Base-by-base conservation (phyloP, 2,329 filamentous ascomycete genomes). In the Ophiostoma novo-ulmi region DNA sequence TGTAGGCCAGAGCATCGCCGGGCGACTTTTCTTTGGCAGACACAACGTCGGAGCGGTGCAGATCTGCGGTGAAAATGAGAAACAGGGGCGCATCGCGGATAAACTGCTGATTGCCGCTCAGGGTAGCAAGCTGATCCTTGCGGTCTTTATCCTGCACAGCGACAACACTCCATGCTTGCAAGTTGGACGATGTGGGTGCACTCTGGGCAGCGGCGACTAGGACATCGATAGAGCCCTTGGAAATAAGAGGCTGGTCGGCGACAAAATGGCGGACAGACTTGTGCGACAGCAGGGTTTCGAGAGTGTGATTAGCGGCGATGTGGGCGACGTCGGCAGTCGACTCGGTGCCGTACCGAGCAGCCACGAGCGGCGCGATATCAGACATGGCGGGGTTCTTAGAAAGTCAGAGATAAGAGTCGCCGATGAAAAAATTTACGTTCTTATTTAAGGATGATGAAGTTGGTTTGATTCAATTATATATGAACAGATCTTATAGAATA, bases 131-230 rank as follows among this genome's bases (percentile, higher is more conserved):
- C 65, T 74, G 41, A 22, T 73, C 70, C 64, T 79, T 78, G 44
- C 74, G 75, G n/a, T 70, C 71, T 4, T 74, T 67, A 52, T 78
- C 75, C 39, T 74, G 44, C 14, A 79, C 69, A 14, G 77, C 76
- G 31, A 79, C 72, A 17, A 76, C 76, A 69, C 77, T 78, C 77
- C 78, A 79, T 0, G 77, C 77, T 69, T 79, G 78, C 38, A 79
- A 72, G 72, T 79, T 79, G 8, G 77, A 79, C 17, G 78, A 79
- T 2, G 78, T 78, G 6, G 78, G 74, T 10, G 78, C 78, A 70
- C 77, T 78, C 70, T 79, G 78, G 2, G 75, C 78, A n/a, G 76
- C 78, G 0, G 78, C 77, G 4, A 77, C 67, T 1, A 79, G 74
- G 1, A 75, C 63, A 65, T 78, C 76, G n/a, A 79, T 75, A 2